These are phyloP conservation scores for Thalassiosira profunda DNA, from an alignment of 108 stramenopile genomes.

Conservation along the genomic window DNA sequence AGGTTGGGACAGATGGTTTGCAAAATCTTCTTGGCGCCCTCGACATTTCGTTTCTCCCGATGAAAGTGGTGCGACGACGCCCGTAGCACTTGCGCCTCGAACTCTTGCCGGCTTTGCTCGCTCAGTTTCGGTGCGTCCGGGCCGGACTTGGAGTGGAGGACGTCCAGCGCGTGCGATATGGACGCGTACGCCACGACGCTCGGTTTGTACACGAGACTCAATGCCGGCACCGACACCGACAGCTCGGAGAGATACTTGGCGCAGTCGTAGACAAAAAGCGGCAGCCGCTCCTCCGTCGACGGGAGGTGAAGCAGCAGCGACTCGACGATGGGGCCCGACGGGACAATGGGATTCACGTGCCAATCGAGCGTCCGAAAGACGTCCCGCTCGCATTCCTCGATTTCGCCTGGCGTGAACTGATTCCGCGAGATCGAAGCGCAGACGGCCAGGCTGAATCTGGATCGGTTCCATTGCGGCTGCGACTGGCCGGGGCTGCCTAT, in stretches of 20 bases:
- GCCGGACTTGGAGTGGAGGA: too few relatives aligned
- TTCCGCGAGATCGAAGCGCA: constrained; percentile 46
- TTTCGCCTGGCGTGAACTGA: constrained; percentile 27
- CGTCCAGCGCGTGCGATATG: constrained; percentile 74
- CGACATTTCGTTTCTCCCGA: constrained; percentile 11
- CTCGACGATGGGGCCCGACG: constrained; percentile 36
- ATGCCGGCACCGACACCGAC: constrained; percentile 68
- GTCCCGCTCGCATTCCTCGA: constrained; percentile 24
- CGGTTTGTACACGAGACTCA: constrained; percentile 51
- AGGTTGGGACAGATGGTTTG: constrained; percentile 34
- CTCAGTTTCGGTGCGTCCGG: too few relatives aligned
- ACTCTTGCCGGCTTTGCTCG: constrained; percentile 6
- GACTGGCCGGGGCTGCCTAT: neutral
- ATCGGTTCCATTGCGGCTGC: constrained; percentile 11
- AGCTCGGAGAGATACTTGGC: constrained; percentile 77
- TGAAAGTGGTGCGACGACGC: constrained; percentile 15
- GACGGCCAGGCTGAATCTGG: constrained; percentile 24
- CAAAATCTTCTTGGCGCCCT: constrained; percentile 24
- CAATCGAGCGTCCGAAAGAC: constrained; percentile 30
- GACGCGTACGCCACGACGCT: constrained; percentile 77
- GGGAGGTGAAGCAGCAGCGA: constrained; percentile 12
- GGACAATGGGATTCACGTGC: constrained; percentile 44
- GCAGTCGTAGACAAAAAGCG: constrained; percentile 34
- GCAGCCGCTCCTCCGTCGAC: neutral
- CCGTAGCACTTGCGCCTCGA: constrained; percentile 3